phyloP scores from a whole-genome alignment of 2,329 filamentous ascomycete genomes.

The Diaporthe sp. region DNA sequence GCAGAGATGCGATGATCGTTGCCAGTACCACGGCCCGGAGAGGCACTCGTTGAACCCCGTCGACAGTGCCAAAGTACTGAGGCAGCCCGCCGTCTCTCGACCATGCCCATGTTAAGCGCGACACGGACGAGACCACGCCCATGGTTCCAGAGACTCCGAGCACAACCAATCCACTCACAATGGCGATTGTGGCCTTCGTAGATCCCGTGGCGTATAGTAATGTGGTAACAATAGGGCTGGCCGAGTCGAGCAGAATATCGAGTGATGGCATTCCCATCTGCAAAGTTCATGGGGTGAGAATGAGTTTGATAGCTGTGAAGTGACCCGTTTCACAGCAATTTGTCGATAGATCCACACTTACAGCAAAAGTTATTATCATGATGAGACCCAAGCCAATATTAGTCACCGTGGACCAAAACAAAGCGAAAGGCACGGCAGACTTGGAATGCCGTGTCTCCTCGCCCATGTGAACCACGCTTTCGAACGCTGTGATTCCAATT shows the following conservation, averaged over 20 bases:
- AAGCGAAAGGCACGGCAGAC: constrained; percentile 60
- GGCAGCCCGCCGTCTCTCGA: constrained; percentile 59
- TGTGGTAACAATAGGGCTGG: constrained; percentile 59
- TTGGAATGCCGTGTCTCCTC: constrained; percentile 60
- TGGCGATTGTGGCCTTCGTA: constrained; percentile 54
- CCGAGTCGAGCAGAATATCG: constrained; percentile 49
- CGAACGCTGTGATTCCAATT: constrained; percentile 54
- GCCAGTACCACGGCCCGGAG: constrained; percentile 54
- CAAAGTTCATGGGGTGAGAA: neutral
- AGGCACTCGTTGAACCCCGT: constrained; percentile 51
- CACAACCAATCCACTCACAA: constrained; percentile 55
- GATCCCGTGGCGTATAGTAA: constrained; percentile 57
- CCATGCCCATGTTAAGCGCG: constrained; percentile 64
- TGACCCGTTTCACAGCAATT: neutral
- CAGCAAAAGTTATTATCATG: constrained; percentile 58
- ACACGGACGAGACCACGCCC: constrained; percentile 60
- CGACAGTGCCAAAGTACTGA: constrained; percentile 45
- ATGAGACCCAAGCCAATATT: constrained; percentile 58
- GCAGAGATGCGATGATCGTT: constrained; percentile 49
- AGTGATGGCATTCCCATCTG: constrained; percentile 56
- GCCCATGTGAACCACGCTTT: constrained; percentile 64
- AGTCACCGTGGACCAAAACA: constrained; percentile 58
- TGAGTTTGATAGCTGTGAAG: no score
- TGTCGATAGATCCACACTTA: constrained; percentile 39
- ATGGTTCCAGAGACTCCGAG: constrained; percentile 57